These are phyloP conservation scores for Pelargonium citronellum DNA, from an alignment of 441 rosid genomes.

Conservation along the genomic window DNA sequence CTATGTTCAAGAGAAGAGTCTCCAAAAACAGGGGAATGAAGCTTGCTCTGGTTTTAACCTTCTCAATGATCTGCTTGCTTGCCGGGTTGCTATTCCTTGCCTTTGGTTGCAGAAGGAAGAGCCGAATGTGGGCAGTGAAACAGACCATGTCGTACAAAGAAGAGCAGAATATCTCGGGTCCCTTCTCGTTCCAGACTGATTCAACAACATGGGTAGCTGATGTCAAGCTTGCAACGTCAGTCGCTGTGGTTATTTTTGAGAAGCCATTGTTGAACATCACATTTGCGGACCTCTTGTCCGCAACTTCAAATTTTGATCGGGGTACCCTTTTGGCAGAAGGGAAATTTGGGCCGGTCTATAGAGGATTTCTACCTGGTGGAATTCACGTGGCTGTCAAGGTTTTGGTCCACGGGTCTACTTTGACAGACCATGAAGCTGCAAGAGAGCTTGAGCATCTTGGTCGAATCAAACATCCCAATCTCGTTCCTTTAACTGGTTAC, in stretches of 20 bases:
- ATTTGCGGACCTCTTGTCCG: slow-evolving; percentile 80
- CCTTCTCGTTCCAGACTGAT: slow-evolving; percentile 83
- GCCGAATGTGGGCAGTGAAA: slow-evolving; percentile 49
- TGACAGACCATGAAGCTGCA: slow-evolving; percentile 83
- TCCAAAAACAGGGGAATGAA: slow-evolving; percentile 40
- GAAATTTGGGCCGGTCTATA: slow-evolving; percentile 84
- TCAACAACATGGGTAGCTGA: slow-evolving; percentile 92
- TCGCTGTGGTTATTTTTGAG: slow-evolving; percentile 74
- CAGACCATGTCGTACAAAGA: slow-evolving; percentile 53
- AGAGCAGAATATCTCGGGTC: slow-evolving; percentile 68
- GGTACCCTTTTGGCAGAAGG: slow-evolving; percentile 90
- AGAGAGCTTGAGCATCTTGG: slow-evolving; percentile 86
- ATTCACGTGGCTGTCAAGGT: slow-evolving; percentile 93
- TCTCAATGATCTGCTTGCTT: slow-evolving; percentile 61
- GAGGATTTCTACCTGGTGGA: slow-evolving; percentile 91
- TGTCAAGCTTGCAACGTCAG: slow-evolving; percentile 76
- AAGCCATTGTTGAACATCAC: slow-evolving; percentile 80
- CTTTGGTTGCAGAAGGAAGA: slow-evolving; percentile 57
- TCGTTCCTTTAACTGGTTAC: slow-evolving; percentile 80
- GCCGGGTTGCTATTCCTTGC: slow-evolving; percentile 57
- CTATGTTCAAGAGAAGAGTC: slow-evolving; percentile 43
- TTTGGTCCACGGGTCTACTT: slow-evolving; percentile 79
- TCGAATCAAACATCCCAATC: slow-evolving; percentile 77
- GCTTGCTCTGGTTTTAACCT: slow-evolving; percentile 62
- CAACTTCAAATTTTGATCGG: slow-evolving; percentile 77